These are phyloP conservation scores for Vicia faba DNA, from an alignment of 306 rosid species.

Conservation along the genomic window DNA sequence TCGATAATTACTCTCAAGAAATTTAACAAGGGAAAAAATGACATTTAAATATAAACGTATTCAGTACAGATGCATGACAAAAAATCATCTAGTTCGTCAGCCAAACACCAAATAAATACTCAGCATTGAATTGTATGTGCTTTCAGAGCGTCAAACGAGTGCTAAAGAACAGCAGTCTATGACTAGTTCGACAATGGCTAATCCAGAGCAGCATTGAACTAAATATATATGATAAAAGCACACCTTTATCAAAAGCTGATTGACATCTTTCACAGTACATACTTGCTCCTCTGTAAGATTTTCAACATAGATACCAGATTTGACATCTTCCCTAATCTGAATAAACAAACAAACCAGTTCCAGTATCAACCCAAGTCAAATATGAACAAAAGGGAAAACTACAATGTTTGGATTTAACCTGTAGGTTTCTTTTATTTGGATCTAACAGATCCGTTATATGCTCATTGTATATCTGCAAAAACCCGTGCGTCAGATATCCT, in stretches of 20 bases:
- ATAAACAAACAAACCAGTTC: conserved; percentile 24
- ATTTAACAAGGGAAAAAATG: neutral
- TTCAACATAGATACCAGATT: conserved; percentile 92
- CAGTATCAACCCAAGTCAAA: conserved; percentile 9
- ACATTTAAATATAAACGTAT: conserved; percentile 1
- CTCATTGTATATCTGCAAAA: conserved; percentile 86
- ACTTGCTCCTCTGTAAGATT: conserved; percentile 81
- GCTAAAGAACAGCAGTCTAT: neutral
- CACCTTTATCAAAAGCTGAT: conserved; percentile 72
- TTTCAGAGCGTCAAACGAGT: conserved; percentile 23
- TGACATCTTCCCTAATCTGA: conserved; percentile 93
- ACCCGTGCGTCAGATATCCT: conserved; percentile 30
- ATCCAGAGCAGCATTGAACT: neutral
- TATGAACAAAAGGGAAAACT: neutral
- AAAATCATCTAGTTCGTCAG: conserved; percentile 16
- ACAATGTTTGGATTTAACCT: conserved; percentile 44
- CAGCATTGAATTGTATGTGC: conserved; percentile 14
- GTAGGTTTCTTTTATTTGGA: conserved; percentile 80
- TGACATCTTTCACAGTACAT: conserved; percentile 63
- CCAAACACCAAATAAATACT: conserved; percentile 6
- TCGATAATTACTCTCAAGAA: neutral
- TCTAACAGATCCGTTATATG: conserved; percentile 88
- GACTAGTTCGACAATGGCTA: conserved; percentile 6
- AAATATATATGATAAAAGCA: conserved; percentile 28
- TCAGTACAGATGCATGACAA: conserved; percentile 1